Percentiles rank a stretch among this genome's conserved stretches.
Evolutionary conservation across 495 filamentous ascomycete species (phyloP).

Genomic region (Aspergillus kassunensis): DNA sequence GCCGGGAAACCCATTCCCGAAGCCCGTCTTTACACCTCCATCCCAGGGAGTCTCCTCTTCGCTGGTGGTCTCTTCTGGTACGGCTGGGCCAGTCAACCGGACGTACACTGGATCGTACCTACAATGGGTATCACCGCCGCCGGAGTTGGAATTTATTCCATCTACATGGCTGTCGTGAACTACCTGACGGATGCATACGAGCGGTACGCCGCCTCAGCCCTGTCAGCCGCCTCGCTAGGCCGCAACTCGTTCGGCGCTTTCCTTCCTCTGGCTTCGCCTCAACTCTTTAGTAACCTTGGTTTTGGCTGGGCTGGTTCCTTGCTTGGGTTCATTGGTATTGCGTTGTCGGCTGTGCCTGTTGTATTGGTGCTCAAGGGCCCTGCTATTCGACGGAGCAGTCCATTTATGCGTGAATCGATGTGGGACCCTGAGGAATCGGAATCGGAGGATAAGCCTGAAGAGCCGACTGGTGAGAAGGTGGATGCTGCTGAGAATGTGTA

Average conservation of each 20-base stretch:
- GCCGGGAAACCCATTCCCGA: conserved; percentile 36
- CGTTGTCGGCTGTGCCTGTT: conserved; percentile 35
- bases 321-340: conserved; percentile 38
- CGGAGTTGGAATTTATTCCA: conserved; percentile 41
- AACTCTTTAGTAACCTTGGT: conserved; percentile 38
- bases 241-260: conserved; percentile 34
- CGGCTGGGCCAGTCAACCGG: conserved; percentile 31
- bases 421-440: conserved; percentile 14
- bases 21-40: conserved; percentile 37
- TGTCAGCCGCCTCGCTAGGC: conserved; percentile 34
- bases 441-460: no score
- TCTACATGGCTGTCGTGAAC: conserved; percentile 47
- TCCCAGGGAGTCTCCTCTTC: conserved; percentile 41
- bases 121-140: conserved; percentile 30
- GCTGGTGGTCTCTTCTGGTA: conserved; percentile 41
- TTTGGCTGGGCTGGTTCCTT: conserved; percentile 44
- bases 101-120: conserved; percentile 41
- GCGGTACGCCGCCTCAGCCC: conserved; percentile 34
- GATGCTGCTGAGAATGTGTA: no score
- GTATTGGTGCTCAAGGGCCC: conserved; percentile 34
- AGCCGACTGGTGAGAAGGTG: no score
- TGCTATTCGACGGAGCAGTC: conserved; percentile 29
- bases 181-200: conserved; percentile 47
- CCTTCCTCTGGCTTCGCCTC: conserved; percentile 34
- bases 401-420: conserved; percentile 34